phyloP scores from a whole-genome alignment of 1,284 basidiomycete genomes.

The Entoloma clypeatum region DNA sequence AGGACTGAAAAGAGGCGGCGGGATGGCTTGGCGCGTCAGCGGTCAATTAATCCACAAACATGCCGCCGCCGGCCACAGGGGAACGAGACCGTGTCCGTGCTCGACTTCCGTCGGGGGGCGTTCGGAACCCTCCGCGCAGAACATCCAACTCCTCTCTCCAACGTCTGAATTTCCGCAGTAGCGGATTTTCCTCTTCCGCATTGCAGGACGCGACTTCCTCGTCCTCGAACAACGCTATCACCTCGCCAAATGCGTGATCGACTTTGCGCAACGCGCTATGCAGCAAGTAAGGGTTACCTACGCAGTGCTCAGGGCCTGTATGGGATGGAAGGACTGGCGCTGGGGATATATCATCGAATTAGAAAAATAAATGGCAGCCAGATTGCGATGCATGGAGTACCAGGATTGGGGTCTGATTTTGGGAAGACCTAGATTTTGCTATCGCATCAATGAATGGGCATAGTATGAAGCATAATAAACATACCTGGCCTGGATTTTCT shows the following conservation, averaged over 20 bases:
- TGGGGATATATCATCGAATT: conserved; percentile 1
- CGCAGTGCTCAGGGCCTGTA: conserved; percentile 23
- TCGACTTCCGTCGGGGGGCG: conserved; percentile 12
- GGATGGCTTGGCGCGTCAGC: background rate
- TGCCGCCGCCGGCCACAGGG: conserved; percentile 23
- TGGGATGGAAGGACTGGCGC: conserved; percentile 16
- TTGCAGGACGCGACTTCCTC: conserved; percentile 30
- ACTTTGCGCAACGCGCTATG: conserved; percentile 34
- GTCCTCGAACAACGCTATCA: conserved; percentile 36
- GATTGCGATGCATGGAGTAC: conserved; percentile 11
- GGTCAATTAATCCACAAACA: conserved; percentile 29
- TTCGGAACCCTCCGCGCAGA: conserved; percentile 25
- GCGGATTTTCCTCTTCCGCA: conserved; percentile 27
- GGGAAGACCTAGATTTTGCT: conserved; percentile 30
- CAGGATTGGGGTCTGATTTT: conserved; percentile 27
- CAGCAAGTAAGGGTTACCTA: conserved; percentile 41
- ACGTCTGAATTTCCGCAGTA: conserved; percentile 31
- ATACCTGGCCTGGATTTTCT: conserved; percentile 36
- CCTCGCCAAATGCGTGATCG: conserved; percentile 35
- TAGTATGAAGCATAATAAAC: conserved; percentile 1
- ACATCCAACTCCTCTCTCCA: conserved; percentile 37
- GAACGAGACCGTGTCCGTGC: conserved; percentile 14
- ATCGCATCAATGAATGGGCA: background rate
- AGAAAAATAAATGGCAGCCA: background rate
- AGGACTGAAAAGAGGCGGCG: background rate